Conservation (phyloP, 805 yeast species). For the Sugiyamaella mastotermitis region DNA sequence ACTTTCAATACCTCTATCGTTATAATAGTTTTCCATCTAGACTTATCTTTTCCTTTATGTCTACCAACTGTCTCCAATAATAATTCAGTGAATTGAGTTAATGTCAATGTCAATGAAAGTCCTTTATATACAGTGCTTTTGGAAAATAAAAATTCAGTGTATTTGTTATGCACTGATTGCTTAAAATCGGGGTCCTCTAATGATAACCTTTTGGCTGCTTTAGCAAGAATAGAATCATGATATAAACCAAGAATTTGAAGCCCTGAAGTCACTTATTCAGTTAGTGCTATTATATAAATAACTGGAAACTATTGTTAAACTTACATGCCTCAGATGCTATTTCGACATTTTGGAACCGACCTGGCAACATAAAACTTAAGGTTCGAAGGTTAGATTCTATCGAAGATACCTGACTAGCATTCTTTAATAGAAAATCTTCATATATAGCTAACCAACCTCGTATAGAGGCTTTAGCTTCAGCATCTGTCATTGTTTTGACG, state of each 20-base stretch:
- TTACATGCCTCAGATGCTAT: slow-evolving; percentile 31
- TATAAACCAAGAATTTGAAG: slow-evolving; percentile 33
- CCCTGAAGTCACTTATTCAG: slow-evolving; percentile 16
- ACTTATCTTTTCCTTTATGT: slow-evolving; percentile 15
- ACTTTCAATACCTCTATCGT: slow-evolving; percentile 29
- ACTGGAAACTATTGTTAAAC: slow-evolving; percentile 7
- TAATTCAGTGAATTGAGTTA: slow-evolving; percentile 31
- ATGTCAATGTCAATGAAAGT: slow-evolving; percentile 26
- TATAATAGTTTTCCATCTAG: slow-evolving; percentile 28
- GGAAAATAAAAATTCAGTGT: slow-evolving; percentile 21
- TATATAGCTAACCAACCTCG: slow-evolving; percentile 29
- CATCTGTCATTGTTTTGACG: too few relatives aligned
- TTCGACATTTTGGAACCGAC: slow-evolving; percentile 35
- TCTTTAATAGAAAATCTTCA: slow-evolving; percentile 31
- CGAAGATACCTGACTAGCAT: slow-evolving; percentile 33
- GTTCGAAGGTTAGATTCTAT: slow-evolving; percentile 32
- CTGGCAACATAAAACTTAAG: slow-evolving; percentile 33
- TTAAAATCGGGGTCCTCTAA: slow-evolving; percentile 16
- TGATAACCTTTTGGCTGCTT: slow-evolving; percentile 23
- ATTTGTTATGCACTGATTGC: slow-evolving; percentile 25
- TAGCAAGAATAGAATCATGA: slow-evolving; percentile 32
- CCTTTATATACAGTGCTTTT: slow-evolving; percentile 22
- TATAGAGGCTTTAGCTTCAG: too few relatives aligned
- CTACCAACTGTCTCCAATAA: slow-evolving; percentile 33
- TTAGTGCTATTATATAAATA: background rate